phyloP scores from a whole-genome alignment of 768 basidiomycete species.

The Agaricus blazei region DNA sequence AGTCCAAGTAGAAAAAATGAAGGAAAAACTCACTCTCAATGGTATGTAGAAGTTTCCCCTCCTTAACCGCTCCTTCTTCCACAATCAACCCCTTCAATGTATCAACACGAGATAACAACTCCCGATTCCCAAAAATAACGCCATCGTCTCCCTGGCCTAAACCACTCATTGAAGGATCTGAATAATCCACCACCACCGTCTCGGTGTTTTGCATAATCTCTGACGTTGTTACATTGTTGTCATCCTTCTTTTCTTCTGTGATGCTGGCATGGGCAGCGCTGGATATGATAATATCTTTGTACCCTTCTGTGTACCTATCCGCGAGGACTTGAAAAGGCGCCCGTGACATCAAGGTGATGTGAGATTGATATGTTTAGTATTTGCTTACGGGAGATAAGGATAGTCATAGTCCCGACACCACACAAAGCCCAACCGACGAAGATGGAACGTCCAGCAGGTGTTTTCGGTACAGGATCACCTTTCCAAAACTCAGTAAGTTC shows the following conservation, averaged over 20 bases:
- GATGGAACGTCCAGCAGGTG: slow-evolving; percentile 67
- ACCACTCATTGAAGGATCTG: neutral
- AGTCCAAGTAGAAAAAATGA: too few relatives aligned
- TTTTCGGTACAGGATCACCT: slow-evolving; percentile 59
- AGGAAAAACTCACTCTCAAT: slow-evolving; percentile 1
- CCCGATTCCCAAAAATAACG: neutral
- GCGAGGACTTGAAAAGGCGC: slow-evolving; percentile 41
- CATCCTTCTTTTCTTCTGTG: too few relatives aligned
- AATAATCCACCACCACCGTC: too few relatives aligned
- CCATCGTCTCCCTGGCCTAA: neutral
- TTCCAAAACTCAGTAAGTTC: neutral
- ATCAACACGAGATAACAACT: slow-evolving; percentile 1
- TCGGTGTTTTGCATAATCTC: too few relatives aligned
- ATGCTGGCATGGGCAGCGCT: too few relatives aligned
- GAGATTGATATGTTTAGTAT: neutral
- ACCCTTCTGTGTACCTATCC: slow-evolving; percentile 63
- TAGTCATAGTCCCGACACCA: slow-evolving; percentile 73
- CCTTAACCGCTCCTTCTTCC: neutral
- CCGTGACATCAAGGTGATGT: too few relatives aligned
- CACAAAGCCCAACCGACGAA: slow-evolving; percentile 78
- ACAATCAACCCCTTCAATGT: neutral
- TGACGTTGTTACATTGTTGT: too few relatives aligned
- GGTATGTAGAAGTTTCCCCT: neutral
- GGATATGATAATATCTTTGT: slow-evolving; percentile 37
- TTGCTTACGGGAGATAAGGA: slow-evolving; percentile 60